These are phyloP conservation scores for Aspergillus cavernicola DNA, from an alignment of 495 filamentous ascomycete species.

Conservation along the genomic window DNA sequence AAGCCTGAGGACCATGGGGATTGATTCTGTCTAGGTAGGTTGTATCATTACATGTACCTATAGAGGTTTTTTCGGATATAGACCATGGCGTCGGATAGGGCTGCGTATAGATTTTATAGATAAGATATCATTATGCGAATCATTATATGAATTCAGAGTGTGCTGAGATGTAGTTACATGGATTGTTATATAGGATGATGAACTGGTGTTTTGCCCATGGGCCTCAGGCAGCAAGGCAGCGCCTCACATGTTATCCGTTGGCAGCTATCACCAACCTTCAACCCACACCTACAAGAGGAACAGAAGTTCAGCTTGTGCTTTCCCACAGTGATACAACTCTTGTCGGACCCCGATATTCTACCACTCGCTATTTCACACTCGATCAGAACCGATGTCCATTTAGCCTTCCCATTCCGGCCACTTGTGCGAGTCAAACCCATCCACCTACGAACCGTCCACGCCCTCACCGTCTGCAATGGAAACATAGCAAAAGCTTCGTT, in stretches of 20 bases:
- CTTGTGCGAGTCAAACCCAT: not conserved
- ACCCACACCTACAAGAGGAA: too few relatives aligned
- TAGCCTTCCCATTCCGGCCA: not conserved
- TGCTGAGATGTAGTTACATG: too few relatives aligned
- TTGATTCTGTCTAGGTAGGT: not conserved
- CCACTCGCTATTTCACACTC: not conserved
- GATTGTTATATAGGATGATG: too few relatives aligned
- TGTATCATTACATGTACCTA: not conserved
- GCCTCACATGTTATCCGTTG: slow-evolving; percentile 11
- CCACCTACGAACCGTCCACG: not conserved
- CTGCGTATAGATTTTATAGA: not conserved
- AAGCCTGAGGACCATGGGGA: slow-evolving; percentile 6
- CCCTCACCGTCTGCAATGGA: not conserved
- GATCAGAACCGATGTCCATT: not conserved
- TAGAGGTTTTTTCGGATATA: not conserved
- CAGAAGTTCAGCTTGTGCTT: not conserved
- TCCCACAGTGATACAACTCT: not conserved
- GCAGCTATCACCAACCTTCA: not conserved
- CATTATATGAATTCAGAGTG: too few relatives aligned
- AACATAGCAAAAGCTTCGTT: not conserved
- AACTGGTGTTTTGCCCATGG: too few relatives aligned
- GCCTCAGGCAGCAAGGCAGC: slow-evolving; percentile 10
- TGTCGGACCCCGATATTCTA: not conserved
- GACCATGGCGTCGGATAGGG: not conserved
- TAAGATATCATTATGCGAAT: too few relatives aligned